A percentile compares a stretch with the other conserved stretches of the same genome.
phyloP scores from a whole-genome alignment of 2,329 filamentous ascomycete genomes.

The Aspergillus nomiae region DNA sequence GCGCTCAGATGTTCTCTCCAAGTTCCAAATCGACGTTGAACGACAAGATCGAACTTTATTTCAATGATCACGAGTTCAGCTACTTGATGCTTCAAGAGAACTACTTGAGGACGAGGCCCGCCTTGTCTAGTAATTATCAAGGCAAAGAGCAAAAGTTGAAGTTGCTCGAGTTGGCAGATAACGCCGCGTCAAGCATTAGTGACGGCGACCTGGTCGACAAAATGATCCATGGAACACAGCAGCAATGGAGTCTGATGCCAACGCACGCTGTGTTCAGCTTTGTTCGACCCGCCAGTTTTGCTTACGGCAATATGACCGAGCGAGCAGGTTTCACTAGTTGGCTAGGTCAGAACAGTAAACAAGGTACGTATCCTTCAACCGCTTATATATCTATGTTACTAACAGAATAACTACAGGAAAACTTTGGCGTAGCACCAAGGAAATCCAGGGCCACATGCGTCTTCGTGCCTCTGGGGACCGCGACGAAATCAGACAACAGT shows the following conservation, averaged over 20 bases:
- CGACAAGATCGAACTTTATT: conserved; percentile 98
- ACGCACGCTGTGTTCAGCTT: conserved; percentile 95
- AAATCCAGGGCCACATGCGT: conserved; percentile 97
- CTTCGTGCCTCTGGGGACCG: conserved; percentile 86
- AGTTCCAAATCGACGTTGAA: conserved; percentile 86
- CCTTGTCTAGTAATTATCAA: conserved; percentile 62
- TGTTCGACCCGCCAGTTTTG: conserved; percentile 84
- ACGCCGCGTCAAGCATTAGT: conserved; percentile 92
- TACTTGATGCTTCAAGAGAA: conserved; percentile 98
- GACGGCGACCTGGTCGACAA: conserved; percentile 94
- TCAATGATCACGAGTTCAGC: conserved; percentile 98
- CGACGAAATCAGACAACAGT: conserved; percentile 92
- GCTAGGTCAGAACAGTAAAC: conserved; percentile 94
- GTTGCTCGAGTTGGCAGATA: conserved; percentile 79
- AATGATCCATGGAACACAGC: conserved; percentile 98
- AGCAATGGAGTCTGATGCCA: conserved; percentile 98
- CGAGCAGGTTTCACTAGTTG: conserved; percentile 80
- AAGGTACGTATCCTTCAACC: conserved; percentile 54
- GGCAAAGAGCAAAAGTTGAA: conserved; percentile 75
- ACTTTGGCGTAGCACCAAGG: conserved; percentile 79
- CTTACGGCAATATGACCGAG: conserved; percentile 74
- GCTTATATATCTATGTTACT: neutral
- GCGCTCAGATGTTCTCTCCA: conserved; percentile 79
- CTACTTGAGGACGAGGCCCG: conserved; percentile 82
- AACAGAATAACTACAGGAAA: conserved; percentile 46